Conservation (phyloP, 2,329 filamentous ascomycete species). For the Ophioceras dolichostomum region DNA sequence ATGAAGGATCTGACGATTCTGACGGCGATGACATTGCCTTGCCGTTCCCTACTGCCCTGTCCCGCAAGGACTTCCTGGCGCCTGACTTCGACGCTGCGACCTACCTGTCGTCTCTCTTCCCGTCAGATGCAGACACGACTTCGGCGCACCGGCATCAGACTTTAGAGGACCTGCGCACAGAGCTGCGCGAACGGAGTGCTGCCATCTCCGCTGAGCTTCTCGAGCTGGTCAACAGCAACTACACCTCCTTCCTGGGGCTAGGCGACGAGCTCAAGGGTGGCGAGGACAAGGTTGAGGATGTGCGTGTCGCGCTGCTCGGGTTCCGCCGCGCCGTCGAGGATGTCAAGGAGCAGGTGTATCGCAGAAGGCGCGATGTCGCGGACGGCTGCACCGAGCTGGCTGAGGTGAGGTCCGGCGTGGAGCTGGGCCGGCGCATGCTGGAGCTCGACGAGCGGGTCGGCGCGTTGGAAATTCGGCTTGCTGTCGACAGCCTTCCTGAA, state of each 20-base stretch:
- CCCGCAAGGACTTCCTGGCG: constrained; percentile 70
- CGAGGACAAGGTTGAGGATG: constrained; percentile 82
- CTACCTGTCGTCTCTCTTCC: constrained; percentile 51
- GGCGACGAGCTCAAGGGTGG: constrained; percentile 75
- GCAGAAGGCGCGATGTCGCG: constrained; percentile 50
- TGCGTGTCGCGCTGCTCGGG: constrained; percentile 74
- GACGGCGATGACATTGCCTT: constrained; percentile 55
- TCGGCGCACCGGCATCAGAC: constrained; percentile 83
- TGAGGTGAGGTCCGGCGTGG: constrained; percentile 49
- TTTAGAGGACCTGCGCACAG: constrained; percentile 80
- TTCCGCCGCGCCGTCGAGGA: constrained; percentile 74
- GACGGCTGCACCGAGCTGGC: constrained; percentile 54
- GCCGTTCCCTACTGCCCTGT: constrained; percentile 78
- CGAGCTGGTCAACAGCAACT: constrained; percentile 91
- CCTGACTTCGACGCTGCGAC: constrained; percentile 64
- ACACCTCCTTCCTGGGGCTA: constrained; percentile 77
- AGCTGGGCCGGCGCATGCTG: constrained; percentile 47
- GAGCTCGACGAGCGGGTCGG: constrained; percentile 53
- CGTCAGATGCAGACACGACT: constrained; percentile 14
- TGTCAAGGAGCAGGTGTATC: constrained; percentile 53
- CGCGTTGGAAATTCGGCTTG: constrained; percentile 50
- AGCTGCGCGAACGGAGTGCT: constrained; percentile 70
- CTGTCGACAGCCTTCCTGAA: constrained; percentile 27
- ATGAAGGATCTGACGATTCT: constrained; percentile 15
- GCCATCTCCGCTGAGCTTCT: constrained; percentile 76